These are phyloP conservation scores for Alternaria longipes DNA, from an alignment of 2,329 filamentous ascomycete species.

Conservation along the genomic window DNA sequence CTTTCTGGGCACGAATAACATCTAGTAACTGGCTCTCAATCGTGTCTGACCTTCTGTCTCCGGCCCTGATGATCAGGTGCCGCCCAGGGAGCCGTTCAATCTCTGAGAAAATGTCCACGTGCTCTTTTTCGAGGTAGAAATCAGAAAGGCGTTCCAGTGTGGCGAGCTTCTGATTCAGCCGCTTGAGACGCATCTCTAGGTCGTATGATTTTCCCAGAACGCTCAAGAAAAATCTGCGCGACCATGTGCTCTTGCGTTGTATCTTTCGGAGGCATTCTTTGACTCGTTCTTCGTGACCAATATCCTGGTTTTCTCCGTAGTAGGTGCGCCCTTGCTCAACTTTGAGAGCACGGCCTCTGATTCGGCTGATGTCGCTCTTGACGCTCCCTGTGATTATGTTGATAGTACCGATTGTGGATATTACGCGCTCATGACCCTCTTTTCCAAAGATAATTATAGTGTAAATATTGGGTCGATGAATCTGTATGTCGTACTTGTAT, in stretches of 20 bases:
- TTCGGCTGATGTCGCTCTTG: slow-evolving; percentile 24
- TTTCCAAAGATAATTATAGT: slow-evolving; percentile 35
- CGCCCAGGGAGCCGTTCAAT: slow-evolving; percentile 37
- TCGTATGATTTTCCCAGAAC: slow-evolving; percentile 28
- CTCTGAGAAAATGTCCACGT: slow-evolving; percentile 33
- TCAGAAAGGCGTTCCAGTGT: slow-evolving; percentile 36
- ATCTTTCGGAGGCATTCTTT: slow-evolving; percentile 32
- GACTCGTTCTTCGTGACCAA: slow-evolving; percentile 24
- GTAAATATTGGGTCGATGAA: slow-evolving; percentile 29
- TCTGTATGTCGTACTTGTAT: slow-evolving; percentile 33
- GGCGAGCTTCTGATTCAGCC: slow-evolving; percentile 31
- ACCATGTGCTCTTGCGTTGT: slow-evolving; percentile 28
- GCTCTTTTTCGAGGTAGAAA: slow-evolving; percentile 35
- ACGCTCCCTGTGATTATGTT: slow-evolving; percentile 20
- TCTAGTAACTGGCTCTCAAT: slow-evolving; percentile 30
- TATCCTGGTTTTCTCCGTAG: slow-evolving; percentile 8
- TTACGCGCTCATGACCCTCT: slow-evolving; percentile 30
- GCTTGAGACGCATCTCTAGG: slow-evolving; percentile 28
- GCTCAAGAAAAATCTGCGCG: slow-evolving; percentile 31
- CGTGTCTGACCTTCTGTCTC: slow-evolving; percentile 18
- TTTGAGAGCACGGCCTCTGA: slow-evolving; percentile 31
- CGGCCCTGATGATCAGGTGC: slow-evolving; percentile 25
- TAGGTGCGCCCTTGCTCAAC: slow-evolving; percentile 9
- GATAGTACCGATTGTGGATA: slow-evolving; percentile 26
- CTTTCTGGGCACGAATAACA: slow-evolving; percentile 32